Percentiles rank a stretch among this genome's conserved stretches.
Evolutionary conservation across 768 basidiomycete genomes (phyloP).

Genomic region (Auricularia cornea): DNA sequence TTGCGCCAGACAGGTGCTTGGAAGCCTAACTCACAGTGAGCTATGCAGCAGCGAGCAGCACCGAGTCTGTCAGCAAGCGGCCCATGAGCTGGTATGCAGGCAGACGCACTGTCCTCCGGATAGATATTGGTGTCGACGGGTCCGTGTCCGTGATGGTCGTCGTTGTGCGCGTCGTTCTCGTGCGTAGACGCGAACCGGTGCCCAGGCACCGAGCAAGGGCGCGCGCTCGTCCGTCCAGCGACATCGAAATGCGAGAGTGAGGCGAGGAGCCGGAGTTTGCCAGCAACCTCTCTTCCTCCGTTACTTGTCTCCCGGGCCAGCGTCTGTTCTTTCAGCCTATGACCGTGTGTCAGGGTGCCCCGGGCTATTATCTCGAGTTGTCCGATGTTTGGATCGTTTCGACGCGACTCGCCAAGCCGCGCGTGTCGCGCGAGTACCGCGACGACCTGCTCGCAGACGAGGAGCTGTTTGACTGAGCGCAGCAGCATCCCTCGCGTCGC

Average conservation of each 20-base stretch:
- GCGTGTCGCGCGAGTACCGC: neutral
- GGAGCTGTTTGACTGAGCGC: neutral
- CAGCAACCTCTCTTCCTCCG: too few relatives aligned
- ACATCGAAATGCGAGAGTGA: too few relatives aligned
- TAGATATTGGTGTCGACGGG: neutral
- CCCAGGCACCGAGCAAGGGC: too few relatives aligned
- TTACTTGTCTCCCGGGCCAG: too few relatives aligned
- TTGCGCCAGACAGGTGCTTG: neutral
- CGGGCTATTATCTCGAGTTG: too few relatives aligned
- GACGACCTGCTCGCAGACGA: slow-evolving; percentile 6
- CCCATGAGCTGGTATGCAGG: neutral
- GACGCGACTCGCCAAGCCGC: neutral
- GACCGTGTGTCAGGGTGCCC: too few relatives aligned
- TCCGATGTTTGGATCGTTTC: slow-evolving; percentile 29
- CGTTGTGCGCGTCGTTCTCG: neutral
- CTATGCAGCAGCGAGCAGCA: neutral
- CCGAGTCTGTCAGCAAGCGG: neutral
- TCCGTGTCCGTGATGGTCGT: neutral
- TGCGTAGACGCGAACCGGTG: neutral
- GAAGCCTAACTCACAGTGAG: neutral
- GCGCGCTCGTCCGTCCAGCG: too few relatives aligned
- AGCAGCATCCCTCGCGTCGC: neutral
- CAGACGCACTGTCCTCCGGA: too few relatives aligned
- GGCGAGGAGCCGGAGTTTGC: too few relatives aligned
- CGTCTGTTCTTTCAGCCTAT: too few relatives aligned